phyloP scores from a whole-genome alignment of 371 early-diverging fungal species.

The Dinochytrium kinnereticum region DNA sequence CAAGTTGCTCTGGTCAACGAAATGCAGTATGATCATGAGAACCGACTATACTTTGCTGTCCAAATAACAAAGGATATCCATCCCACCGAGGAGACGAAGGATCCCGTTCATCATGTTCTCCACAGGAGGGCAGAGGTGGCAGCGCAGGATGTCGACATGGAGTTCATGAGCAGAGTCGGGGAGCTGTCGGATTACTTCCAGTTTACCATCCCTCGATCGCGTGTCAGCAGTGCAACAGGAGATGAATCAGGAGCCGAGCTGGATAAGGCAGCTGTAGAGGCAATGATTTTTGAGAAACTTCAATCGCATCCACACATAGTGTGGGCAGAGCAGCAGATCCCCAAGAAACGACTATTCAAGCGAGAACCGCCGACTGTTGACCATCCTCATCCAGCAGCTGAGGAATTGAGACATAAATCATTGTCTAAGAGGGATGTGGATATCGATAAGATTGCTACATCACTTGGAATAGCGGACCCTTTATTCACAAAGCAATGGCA shows the following conservation, averaged over 20 bases:
- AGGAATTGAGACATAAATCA: slow-evolving; percentile 4
- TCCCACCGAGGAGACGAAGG: background rate
- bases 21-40: slow-evolving; percentile 48
- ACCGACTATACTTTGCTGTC: slow-evolving; percentile 52
- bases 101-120: background rate
- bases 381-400: background rate
- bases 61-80: slow-evolving; percentile 12
- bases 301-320: slow-evolving; percentile 33
- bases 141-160: slow-evolving; percentile 45
- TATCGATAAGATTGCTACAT: slow-evolving; percentile 26
- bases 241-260: slow-evolving; percentile 14
- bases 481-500: slow-evolving; percentile 84
- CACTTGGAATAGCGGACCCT: slow-evolving; percentile 72
- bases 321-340: slow-evolving; percentile 47
- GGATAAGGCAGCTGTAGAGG: background rate
- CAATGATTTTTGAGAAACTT: slow-evolving; percentile 7
- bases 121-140: slow-evolving; percentile 29
- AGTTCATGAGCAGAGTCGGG: slow-evolving; percentile 71
- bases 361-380: background rate
- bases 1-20: too few relatives aligned
- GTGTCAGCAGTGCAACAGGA: background rate
- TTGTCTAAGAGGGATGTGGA: slow-evolving; percentile 16
- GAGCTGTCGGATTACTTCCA: slow-evolving; percentile 68
- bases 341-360: slow-evolving; percentile 43
- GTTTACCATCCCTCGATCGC: slow-evolving; percentile 52